Evolutionary conservation across 805 yeast genomes (phyloP).

Genomic region (Millerozyma acaciae): DNA sequence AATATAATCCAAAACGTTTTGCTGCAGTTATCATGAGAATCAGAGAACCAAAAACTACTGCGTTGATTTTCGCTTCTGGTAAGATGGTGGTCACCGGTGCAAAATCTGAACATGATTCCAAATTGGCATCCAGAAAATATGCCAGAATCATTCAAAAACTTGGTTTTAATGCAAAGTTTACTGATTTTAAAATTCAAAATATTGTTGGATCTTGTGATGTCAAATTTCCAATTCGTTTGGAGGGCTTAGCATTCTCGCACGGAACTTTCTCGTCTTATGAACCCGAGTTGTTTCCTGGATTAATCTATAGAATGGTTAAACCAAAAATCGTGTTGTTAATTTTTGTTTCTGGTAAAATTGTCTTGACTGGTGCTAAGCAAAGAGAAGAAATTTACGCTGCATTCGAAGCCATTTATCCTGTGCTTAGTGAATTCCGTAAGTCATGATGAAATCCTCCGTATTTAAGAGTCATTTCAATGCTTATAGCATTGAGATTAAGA

Average conservation of each 20-base stretch:
- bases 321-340: conserved; percentile 95
- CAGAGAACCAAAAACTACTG: conserved; percentile 97
- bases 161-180: conserved; percentile 96
- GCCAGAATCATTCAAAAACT: conserved; percentile 97
- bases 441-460: conserved; percentile 28
- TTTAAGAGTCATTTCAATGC: too few species aligned
- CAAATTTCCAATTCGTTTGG: conserved; percentile 93
- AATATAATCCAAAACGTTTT: conserved; percentile 96
- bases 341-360: conserved; percentile 96
- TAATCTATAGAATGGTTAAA: conserved; percentile 98
- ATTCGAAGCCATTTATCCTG: conserved; percentile 97
- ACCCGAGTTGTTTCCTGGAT: conserved; percentile 97
- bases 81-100: conserved; percentile 99
- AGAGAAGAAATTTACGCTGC: conserved; percentile 98
- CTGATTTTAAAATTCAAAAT: conserved; percentile 96
- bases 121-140: conserved; percentile 93
- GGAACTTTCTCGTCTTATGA: conserved; percentile 98
- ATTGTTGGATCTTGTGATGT: conserved; percentile 99
- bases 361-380: conserved; percentile 97
- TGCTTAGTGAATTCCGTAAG: conserved; percentile 95
- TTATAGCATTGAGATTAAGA: too few species aligned
- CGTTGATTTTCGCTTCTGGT: conserved; percentile 95
- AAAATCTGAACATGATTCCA: conserved; percentile 97
- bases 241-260: conserved; percentile 96
- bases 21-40: conserved; percentile 99